Base-by-base conservation (phyloP, 2,329 filamentous ascomycete genomes). In the Mycocentrospora acerina region DNA sequence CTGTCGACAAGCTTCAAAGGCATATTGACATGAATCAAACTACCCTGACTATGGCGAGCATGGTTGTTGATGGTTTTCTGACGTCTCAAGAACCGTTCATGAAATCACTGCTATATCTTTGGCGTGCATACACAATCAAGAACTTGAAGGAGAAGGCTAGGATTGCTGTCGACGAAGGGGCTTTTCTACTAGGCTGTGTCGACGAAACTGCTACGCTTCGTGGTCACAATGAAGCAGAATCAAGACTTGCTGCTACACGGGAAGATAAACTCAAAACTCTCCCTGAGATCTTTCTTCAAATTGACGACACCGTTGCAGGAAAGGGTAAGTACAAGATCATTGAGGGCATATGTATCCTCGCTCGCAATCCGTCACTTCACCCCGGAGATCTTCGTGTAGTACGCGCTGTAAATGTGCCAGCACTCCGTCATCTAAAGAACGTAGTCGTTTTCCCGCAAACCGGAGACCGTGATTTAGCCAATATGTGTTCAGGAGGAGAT, bases 401-500 rank as follows among this genome's bases (percentile, higher is more conserved):
- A 1, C 78, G 82, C 46, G 93, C 93, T 3, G 83, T 97, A 3
- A 79, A 97, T 52, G 76, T 82, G 2, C 79, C 82, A 1, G 71
- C 72, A n/a, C 72, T 98, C 3, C 79, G 76, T 30, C 88, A 96
- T 55, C 74, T 96, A 4, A 83, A 80, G 40, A 84, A 97, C 59
- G 87, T 94, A 1, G 84, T 97, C 1, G 90, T 97, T 0, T 85
- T 98, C 32, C 88, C 93, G 1, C 81, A 87, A 24, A 84, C 74
- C 0, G 91, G 91, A 0, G 89, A 96, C 58, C 77, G 86, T 12
- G 89, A 95, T 47, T 71, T 98, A 15, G 82, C 90, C 1, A 90
- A 86, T 57, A 97, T 97, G 91, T 90, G 93, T 48, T 95, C 93
- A 4, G 93, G 93, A 2, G 93, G 93, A 0, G 93, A 98, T 59